Percentiles rank a stretch among this genome's conserved stretches.
phyloP scores from a whole-genome alignment of 345 rosid species.

The Anastatica hierochuntica region DNA sequence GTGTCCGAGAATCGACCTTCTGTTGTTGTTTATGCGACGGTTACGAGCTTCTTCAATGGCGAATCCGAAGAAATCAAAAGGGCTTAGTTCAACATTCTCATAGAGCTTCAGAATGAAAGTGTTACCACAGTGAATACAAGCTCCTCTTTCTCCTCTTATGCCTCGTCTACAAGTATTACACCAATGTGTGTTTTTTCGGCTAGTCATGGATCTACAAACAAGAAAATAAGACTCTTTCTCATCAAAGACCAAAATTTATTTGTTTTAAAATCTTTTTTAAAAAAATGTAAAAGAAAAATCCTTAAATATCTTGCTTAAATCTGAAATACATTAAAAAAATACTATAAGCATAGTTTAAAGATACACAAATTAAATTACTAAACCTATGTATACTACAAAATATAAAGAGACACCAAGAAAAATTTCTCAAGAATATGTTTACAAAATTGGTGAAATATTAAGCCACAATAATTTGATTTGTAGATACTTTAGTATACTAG shows the following conservation, averaged over 20 bases:
- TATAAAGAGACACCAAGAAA: no score
- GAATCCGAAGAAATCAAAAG: constrained; percentile 14
- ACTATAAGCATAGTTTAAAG: neutral
- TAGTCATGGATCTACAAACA: constrained; percentile 15
- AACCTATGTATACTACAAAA: neutral
- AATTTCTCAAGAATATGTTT: neutral
- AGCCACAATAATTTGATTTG: neutral
- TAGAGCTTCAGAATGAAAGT: neutral
- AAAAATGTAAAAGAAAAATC: no score
- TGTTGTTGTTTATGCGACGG: constrained; percentile 9
- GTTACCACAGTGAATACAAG: constrained; percentile 22
- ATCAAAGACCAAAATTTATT: neutral
- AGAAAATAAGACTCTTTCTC: neutral
- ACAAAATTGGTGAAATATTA: neutral
- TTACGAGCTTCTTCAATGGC: constrained; percentile 18
- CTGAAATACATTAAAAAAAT: no score
- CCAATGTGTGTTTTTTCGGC: constrained; percentile 24
- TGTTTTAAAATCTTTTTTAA: no score
- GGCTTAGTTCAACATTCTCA: constrained; percentile 20
- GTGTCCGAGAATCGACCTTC: neutral
- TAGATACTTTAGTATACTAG: neutral
- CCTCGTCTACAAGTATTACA: constrained; percentile 19
- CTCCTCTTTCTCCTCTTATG: constrained; percentile 9
- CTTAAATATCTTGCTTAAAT: no score
- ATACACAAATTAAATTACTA: neutral